Evolutionary conservation across 352 stramenopile genomes (phyloP).

Genomic region (Globisporangium orthogonon): DNA sequence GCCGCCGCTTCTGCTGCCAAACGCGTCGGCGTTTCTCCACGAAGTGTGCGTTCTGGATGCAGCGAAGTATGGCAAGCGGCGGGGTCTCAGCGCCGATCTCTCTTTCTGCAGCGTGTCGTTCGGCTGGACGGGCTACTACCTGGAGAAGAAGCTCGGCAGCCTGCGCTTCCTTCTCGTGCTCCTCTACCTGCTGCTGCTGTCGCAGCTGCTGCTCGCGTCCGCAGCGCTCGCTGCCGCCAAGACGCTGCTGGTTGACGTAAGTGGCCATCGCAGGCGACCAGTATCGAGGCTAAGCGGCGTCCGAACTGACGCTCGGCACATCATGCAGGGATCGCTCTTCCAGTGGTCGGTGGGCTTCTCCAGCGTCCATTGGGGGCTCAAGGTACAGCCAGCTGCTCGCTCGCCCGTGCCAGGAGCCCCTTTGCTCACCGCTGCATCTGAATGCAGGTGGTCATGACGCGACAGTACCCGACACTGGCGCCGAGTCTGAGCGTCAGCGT

Average conservation of each 20-base stretch:
- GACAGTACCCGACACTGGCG: constrained; percentile 22
- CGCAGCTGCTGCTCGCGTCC: constrained; percentile 14
- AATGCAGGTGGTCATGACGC: constrained; percentile 12
- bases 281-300: too few relatives aligned
- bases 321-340: constrained; percentile 10
- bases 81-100: too few relatives aligned
- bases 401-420: too few relatives aligned
- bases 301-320: too few relatives aligned
- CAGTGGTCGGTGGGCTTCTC: constrained; percentile 20
- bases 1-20: constrained; percentile 2
- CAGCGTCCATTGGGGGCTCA: constrained; percentile 19
- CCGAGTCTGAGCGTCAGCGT: constrained; percentile 17
- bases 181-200: constrained; percentile 13
- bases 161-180: constrained; percentile 19
- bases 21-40: constrained; percentile 9
- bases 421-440: too few relatives aligned
- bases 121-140: constrained; percentile 19
- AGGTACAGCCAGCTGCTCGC: constrained; percentile 3
- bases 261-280: neutral
- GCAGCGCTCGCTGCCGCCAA: constrained; percentile 15
- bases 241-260: constrained; percentile 13
- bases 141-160: constrained; percentile 20
- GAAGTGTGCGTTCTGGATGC: constrained; percentile 7
- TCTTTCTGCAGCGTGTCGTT: constrained; percentile 15
- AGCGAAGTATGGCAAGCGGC: too few relatives aligned